These are phyloP conservation scores for Neonothopanus nambi DNA, from an alignment of 1,284 basidiomycete species.

Conservation along the genomic window DNA sequence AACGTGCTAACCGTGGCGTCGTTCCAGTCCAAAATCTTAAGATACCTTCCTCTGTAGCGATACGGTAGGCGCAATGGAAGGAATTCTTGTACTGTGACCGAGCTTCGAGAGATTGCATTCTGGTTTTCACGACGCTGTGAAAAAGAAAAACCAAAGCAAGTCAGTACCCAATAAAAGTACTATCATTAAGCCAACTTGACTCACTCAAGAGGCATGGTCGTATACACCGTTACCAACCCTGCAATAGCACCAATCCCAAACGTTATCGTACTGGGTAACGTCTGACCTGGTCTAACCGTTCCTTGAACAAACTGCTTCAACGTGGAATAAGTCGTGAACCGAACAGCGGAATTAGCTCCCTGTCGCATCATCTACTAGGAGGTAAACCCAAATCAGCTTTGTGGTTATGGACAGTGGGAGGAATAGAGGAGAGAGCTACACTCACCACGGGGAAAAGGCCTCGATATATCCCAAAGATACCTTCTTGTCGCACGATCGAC, in stretches of 20 bases:
- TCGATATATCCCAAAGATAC: conserved; percentile 81
- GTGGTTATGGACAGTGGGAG: too few species aligned
- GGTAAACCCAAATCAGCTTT: too few species aligned
- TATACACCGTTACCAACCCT: conserved; percentile 93
- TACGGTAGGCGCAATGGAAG: conserved; percentile 92
- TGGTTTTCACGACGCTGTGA: conserved; percentile 89
- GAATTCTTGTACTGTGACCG: conserved; percentile 85
- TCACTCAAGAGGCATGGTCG: conserved; percentile 92
- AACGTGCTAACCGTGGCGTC: conserved; percentile 81
- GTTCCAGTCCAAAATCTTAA: conserved; percentile 95
- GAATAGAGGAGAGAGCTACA: conserved; percentile 20
- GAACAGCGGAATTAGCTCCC: conserved; percentile 94
- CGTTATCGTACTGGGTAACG: conserved; percentile 85
- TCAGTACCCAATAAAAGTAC: neutral
- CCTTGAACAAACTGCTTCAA: conserved; percentile 92
- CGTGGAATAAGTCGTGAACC: conserved; percentile 95
- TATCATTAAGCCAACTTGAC: too few species aligned
- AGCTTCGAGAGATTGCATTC: conserved; percentile 94
- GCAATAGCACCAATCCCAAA: conserved; percentile 94
- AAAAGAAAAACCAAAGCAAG: neutral
- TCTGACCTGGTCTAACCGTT: conserved; percentile 79
- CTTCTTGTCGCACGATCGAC: conserved; percentile 85
- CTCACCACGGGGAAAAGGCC: conserved; percentile 92
- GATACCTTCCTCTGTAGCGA: conserved; percentile 88
- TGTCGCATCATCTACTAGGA: conserved; percentile 95